A percentile compares a stretch with the other conserved stretches of the same genome.
Conservation (phyloP, 495 filamentous ascomycete species). For the Penicillium goetzii region DNA sequence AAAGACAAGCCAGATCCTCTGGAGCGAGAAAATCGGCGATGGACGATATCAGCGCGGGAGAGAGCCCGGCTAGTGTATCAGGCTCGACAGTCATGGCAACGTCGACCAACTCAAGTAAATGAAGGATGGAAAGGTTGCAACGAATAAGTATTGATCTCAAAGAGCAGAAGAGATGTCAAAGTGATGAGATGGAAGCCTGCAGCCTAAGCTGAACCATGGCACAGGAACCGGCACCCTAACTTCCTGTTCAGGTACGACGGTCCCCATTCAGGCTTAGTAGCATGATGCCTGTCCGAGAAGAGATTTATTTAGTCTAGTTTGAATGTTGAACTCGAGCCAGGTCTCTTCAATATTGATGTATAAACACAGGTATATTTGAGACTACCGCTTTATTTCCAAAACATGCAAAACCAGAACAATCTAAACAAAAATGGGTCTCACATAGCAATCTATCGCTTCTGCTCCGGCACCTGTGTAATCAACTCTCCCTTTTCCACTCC, state of each 20-base stretch:
- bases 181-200: too few species aligned
- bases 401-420: neutral
- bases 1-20: neutral
- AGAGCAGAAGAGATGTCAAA: too few species aligned
- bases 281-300: neutral
- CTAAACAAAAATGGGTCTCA: neutral
- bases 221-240: neutral
- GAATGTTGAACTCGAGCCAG: too few species aligned
- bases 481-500: slow-evolving; percentile 67
- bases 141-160: neutral
- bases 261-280: neutral
- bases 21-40: neutral
- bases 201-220: too few species aligned
- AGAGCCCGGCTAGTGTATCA: neutral
- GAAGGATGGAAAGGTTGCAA: neutral
- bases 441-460: slow-evolving; percentile 41
- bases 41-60: neutral
- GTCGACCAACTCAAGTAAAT: neutral
- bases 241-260: neutral
- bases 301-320: too few species aligned
- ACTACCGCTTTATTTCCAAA: neutral
- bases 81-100: neutral
- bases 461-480: slow-evolving; percentile 73
- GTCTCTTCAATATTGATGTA: neutral
- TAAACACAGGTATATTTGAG: neutral